Conservation (phyloP, 148 eudicot species). For the Tetragonia tetragonoides region DNA sequence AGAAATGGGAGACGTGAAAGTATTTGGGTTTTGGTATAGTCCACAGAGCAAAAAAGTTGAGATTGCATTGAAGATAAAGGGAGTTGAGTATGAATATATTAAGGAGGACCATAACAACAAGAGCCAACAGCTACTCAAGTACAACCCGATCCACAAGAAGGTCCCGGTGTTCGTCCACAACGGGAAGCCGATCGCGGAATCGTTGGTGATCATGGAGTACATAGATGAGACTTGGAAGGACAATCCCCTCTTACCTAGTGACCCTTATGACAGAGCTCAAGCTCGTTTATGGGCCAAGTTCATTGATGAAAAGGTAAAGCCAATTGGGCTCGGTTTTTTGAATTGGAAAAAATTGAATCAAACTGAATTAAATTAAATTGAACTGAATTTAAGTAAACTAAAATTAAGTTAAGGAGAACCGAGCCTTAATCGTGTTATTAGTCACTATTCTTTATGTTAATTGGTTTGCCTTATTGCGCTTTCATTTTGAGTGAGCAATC, state of each 20-base stretch:
- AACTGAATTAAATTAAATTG: no score
- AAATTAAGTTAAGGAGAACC: no score
- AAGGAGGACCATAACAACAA: constrained; percentile 21
- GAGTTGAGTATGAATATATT: constrained; percentile 23
- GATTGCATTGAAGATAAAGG: constrained; percentile 22
- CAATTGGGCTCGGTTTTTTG: no score
- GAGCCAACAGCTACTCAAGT: constrained; percentile 23
- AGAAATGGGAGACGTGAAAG: constrained; percentile 17
- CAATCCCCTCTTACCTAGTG: constrained; percentile 21
- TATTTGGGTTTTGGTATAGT: constrained; percentile 19
- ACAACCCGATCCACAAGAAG: constrained; percentile 26
- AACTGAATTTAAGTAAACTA: no score
- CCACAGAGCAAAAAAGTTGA: constrained; percentile 24
- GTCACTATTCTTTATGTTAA: no score
- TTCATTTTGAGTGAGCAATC: no score
- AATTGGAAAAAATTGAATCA: no score
- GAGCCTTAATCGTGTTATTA: no score
- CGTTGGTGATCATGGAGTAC: constrained; percentile 27
- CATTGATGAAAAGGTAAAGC: constrained; percentile 25
- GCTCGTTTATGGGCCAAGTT: constrained; percentile 30
- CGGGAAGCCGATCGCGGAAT: constrained; percentile 23
- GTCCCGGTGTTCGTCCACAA: constrained; percentile 22
- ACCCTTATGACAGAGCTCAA: constrained; percentile 26
- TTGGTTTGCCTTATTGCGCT: no score
- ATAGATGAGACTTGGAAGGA: constrained; percentile 27